These are phyloP conservation scores for Pugionium cornutum DNA, from an alignment of 345 rosid genomes.

Conservation along the genomic window DNA sequence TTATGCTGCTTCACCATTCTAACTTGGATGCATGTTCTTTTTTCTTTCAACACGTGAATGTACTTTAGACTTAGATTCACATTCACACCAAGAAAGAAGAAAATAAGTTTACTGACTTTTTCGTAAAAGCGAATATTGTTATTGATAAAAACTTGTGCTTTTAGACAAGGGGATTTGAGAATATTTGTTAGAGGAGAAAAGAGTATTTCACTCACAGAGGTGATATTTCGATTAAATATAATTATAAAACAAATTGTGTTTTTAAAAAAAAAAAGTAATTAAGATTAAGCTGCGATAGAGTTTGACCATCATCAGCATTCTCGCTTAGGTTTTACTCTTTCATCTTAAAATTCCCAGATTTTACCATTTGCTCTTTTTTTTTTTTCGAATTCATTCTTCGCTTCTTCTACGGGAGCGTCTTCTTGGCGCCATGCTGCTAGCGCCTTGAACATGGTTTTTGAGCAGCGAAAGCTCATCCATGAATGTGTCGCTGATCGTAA, in stretches of 20 bases:
- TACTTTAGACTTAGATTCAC: too few relatives aligned
- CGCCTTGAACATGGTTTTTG: constrained; percentile 56
- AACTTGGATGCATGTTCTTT: constrained; percentile 30
- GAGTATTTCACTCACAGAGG: too few relatives aligned
- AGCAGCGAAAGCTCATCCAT: constrained; percentile 72
- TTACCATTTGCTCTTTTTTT: neutral
- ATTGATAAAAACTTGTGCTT: too few relatives aligned
- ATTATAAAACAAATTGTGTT: too few relatives aligned
- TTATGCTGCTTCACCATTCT: constrained; percentile 12
- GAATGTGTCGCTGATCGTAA: constrained; percentile 51
- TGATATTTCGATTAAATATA: too few relatives aligned
- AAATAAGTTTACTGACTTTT: too few relatives aligned
- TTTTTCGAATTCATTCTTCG: neutral
- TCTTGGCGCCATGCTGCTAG: constrained; percentile 75
- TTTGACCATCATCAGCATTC: constrained; percentile 38
- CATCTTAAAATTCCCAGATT: neutral
- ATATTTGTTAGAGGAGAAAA: too few relatives aligned
- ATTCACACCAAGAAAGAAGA: too few relatives aligned
- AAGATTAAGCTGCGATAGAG: constrained; percentile 1
- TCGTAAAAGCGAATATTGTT: too few relatives aligned
- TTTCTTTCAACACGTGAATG: too few relatives aligned
- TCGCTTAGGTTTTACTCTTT: constrained; percentile 35
- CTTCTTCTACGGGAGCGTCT: constrained; percentile 44
- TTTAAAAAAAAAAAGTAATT: neutral
- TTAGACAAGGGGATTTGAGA: too few relatives aligned